These are phyloP conservation scores for Chytriomyces sp. DNA, from an alignment of 192 early-diverging fungal genomes.

Conservation along the genomic window DNA sequence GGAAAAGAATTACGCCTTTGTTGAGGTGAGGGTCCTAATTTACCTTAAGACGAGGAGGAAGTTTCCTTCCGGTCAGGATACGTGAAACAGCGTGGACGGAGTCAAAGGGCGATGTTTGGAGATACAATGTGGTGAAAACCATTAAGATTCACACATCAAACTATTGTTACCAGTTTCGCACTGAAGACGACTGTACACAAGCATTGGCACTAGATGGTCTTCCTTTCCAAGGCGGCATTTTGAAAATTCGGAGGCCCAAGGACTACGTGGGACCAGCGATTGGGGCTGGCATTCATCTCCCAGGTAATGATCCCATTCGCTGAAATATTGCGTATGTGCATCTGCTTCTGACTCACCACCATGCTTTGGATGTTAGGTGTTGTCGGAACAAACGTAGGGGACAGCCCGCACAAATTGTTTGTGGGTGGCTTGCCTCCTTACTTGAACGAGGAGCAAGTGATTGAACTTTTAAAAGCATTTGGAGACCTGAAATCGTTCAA, in stretches of 20 bases:
- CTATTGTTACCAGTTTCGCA: conserved; percentile 66
- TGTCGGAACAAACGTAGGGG: conserved; percentile 87
- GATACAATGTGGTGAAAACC: too few species aligned
- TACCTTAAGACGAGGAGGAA: not conserved
- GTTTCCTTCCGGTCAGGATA: not conserved
- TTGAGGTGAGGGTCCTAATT: conserved; percentile 69
- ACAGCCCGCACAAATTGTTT: conserved; percentile 92
- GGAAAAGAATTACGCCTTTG: conserved; percentile 96
- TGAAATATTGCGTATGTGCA: not conserved
- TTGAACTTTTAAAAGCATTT: conserved; percentile 91
- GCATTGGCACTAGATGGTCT: conserved; percentile 95
- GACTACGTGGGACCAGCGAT: conserved; percentile 72
- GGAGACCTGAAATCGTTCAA: conserved; percentile 92
- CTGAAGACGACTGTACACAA: conserved; percentile 83
- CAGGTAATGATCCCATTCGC: conserved; percentile 39
- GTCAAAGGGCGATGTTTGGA: too few species aligned
- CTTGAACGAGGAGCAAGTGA: conserved; percentile 90
- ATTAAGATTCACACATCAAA: not conserved
- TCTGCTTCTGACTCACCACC: not conserved
- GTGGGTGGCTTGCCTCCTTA: conserved; percentile 89
- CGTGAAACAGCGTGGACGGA: too few species aligned
- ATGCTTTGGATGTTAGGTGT: conserved; percentile 50
- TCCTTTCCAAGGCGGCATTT: conserved; percentile 73
- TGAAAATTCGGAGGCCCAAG: conserved; percentile 94
- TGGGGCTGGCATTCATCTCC: conserved; percentile 58